phyloP scores from a whole-genome alignment of 768 basidiomycete genomes.

The Gymnopilus junonius region DNA sequence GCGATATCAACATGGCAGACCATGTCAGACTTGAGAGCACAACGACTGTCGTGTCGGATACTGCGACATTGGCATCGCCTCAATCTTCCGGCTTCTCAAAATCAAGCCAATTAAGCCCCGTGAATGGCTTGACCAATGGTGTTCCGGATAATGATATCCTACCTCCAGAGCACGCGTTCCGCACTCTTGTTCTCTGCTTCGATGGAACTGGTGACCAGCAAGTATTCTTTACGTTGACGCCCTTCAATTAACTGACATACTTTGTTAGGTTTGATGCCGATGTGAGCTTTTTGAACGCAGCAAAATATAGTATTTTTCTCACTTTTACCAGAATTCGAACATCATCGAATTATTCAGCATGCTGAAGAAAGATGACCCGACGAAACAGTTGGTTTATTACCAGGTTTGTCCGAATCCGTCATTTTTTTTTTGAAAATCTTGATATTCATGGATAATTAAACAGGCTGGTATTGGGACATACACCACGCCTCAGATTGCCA shows the following conservation, averaged over 20 bases:
- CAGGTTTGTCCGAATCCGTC: slow-evolving; percentile 44
- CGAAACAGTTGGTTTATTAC: slow-evolving; percentile 59
- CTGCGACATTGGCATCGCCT: slow-evolving; percentile 4
- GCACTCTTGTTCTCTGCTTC: slow-evolving; percentile 71
- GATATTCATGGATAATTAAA: not conserved
- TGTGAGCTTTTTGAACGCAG: slow-evolving; percentile 21
- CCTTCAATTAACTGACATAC: not conserved
- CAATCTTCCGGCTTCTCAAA: slow-evolving; percentile 4
- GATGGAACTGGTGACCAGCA: slow-evolving; percentile 61
- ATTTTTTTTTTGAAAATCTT: not conserved
- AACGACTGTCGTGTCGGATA: not conserved
- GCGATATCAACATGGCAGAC: not conserved
- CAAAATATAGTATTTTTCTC: not conserved
- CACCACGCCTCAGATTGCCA: slow-evolving; percentile 45
- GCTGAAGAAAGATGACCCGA: slow-evolving; percentile 54
- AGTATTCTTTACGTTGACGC: slow-evolving; percentile 10
- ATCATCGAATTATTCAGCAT: slow-evolving; percentile 53
- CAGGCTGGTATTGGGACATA: slow-evolving; percentile 63
- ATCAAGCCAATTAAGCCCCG: not conserved
- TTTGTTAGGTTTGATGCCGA: slow-evolving; percentile 42
- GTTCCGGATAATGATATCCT: slow-evolving; percentile 16
- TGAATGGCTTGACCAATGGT: not conserved
- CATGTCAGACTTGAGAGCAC: not conserved
- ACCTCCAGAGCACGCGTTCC: slow-evolving; percentile 32
- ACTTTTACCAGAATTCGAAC: slow-evolving; percentile 45